Evolutionary conservation across 768 basidiomycete species (phyloP).

Genomic region (Termitomyces sp.): DNA sequence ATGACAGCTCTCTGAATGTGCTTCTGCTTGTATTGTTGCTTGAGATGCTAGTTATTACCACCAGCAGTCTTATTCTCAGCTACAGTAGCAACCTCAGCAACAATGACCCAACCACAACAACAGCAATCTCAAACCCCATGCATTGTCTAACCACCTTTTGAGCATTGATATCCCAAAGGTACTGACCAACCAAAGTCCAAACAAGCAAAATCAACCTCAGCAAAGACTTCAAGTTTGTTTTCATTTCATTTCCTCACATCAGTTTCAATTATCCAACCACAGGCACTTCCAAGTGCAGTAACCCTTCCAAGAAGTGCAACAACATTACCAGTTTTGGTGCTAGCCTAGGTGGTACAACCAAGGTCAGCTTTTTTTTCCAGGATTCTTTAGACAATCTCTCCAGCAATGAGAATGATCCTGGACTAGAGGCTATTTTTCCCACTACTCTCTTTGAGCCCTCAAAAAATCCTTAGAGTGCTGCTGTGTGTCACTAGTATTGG

Average conservation of each 20-base stretch:
- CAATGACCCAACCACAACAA: not conserved
- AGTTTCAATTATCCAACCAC: not conserved
- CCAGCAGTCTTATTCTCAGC: constrained; percentile 6
- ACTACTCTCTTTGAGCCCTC: too few species aligned
- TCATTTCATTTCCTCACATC: not conserved
- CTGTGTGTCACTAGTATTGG: too few species aligned
- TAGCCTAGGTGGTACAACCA: too few species aligned
- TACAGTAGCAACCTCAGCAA: too few species aligned
- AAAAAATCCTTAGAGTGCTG: too few species aligned
- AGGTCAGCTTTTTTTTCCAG: too few species aligned
- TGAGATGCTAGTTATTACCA: constrained; percentile 25
- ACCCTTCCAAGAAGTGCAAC: constrained; percentile 66
- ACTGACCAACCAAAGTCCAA: constrained; percentile 30
- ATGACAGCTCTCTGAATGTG: constrained; percentile 50
- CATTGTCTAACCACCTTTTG: constrained; percentile 12
- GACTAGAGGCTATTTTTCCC: too few species aligned
- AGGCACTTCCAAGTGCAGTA: constrained; percentile 57
- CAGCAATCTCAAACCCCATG: not conserved
- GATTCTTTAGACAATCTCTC: too few species aligned
- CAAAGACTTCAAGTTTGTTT: constrained; percentile 4
- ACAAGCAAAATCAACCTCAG: constrained; percentile 33
- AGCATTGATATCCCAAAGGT: constrained; percentile 28
- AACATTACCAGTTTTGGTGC: too few species aligned
- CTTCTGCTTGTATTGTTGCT: constrained; percentile 53
- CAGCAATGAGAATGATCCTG: too few species aligned